phyloP scores from a whole-genome alignment of 139 green algal genomes.

The Chlorella sorokiniana region DNA sequence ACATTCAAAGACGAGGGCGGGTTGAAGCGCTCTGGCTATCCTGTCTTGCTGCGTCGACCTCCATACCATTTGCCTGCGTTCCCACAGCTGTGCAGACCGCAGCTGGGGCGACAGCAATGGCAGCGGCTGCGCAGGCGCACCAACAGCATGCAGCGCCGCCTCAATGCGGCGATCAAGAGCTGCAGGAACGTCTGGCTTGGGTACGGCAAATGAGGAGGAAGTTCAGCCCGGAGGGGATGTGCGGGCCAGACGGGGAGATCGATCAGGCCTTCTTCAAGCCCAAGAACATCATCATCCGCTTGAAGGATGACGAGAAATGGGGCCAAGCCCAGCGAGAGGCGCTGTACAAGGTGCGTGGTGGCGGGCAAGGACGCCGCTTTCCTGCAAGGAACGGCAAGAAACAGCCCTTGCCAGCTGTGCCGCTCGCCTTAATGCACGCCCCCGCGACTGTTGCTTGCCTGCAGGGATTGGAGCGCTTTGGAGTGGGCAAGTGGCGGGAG shows the following conservation, averaged over 20 bases:
- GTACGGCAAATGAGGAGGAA: constrained; percentile 57
- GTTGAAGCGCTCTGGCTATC: too few relatives aligned
- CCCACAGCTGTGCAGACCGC: too few relatives aligned
- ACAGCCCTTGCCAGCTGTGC: background rate
- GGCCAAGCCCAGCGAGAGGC: constrained; percentile 57
- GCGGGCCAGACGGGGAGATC: constrained; percentile 65
- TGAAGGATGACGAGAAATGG: constrained; percentile 71
- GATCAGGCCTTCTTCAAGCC: constrained; percentile 86
- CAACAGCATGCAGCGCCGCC: constrained; percentile 8
- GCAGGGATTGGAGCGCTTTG: constrained; percentile 72
- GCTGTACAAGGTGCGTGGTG: constrained; percentile 54
- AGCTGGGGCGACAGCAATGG: too few relatives aligned
- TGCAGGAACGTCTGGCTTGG: constrained; percentile 51
- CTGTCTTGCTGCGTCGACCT: too few relatives aligned
- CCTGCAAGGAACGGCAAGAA: too few relatives aligned
- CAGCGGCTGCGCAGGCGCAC: background rate
- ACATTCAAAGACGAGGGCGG: too few relatives aligned
- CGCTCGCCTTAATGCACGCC: too few relatives aligned
- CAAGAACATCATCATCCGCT: constrained; percentile 49
- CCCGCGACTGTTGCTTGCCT: background rate
- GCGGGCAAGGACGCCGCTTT: background rate
- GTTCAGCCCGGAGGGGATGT: constrained; percentile 74
- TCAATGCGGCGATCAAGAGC: background rate
- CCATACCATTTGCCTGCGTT: too few relatives aligned
- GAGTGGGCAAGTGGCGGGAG: constrained; percentile 73